Evolutionary conservation across 1,284 basidiomycete species (phyloP).

Genomic region (Coriolopsis trogii): DNA sequence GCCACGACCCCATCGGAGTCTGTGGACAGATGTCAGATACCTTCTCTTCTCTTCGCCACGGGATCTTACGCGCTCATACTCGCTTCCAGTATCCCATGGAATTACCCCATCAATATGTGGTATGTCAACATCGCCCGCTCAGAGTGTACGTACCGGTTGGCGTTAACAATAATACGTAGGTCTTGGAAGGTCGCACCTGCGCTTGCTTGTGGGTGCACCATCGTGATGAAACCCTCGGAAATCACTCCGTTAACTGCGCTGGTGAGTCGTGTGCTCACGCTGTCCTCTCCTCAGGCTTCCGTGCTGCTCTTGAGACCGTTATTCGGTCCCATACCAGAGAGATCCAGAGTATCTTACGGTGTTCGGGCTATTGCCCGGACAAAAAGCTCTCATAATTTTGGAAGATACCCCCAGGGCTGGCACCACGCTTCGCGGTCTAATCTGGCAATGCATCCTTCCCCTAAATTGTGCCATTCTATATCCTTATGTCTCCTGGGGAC

Average conservation of each 20-base stretch:
- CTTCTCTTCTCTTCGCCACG: conserved; percentile 28
- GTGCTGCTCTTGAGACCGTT: background rate
- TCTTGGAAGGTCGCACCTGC: conserved; percentile 92
- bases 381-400: too few relatives aligned
- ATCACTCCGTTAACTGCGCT: conserved; percentile 89
- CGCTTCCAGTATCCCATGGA: conserved; percentile 82
- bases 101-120: conserved; percentile 94
- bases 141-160: background rate
- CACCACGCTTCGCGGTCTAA: too few relatives aligned
- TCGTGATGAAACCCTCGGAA: conserved; percentile 94
- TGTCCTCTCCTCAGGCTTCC: too few relatives aligned
- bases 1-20: conserved; percentile 93
- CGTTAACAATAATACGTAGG: conserved; percentile 42
- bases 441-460: too few relatives aligned
- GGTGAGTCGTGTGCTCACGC: conserved; percentile 43
- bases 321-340: too few relatives aligned
- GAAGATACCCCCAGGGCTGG: too few relatives aligned
- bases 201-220: conserved; percentile 84
- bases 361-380: too few relatives aligned
- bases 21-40: conserved; percentile 89
- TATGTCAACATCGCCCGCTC: conserved; percentile 33
- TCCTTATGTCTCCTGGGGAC: too few relatives aligned
- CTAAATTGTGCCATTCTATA: too few relatives aligned
- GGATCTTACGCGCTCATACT: background rate
- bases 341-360: too few relatives aligned